Evolutionary conservation across 768 basidiomycete genomes (phyloP), one percentile per base, ranked within the genome.

Genomic region (Hemileccinum rubropunctum): DNA sequence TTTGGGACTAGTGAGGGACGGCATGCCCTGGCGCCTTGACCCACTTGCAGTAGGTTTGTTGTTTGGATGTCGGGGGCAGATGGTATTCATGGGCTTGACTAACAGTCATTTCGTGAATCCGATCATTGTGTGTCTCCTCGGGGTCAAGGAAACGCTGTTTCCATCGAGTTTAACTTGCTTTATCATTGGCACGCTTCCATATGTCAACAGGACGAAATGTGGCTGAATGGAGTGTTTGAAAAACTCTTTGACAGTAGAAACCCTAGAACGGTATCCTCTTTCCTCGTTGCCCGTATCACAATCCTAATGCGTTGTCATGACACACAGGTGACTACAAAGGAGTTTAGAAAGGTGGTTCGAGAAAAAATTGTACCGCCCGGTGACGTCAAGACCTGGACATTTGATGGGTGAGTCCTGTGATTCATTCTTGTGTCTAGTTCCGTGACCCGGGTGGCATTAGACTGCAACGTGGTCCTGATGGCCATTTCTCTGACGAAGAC

Each of bases 61-160:
- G 10, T 43, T 26, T 3, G 15, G 18, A 18, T 15, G n/a, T 5
- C 4, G 15, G 23, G 36, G 27, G 12, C 36, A 7, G 26, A 32
- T 41, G 34, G n/a, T 39, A 17, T 36, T 35, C 7, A 42, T 40
- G 23, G 7, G 13, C 26, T 45, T 14, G 12, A 32, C 13, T 36
- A 48, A 50, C 51, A 86, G 84, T 51, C 69, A 10, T 77, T 76
- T 51, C 77, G 87, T 40, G 76, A 76, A 23, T 10, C 59, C 1
- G 59, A 72, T 51, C 86, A 88, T 54, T 70, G 71, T 1, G 64
- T 86, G 48, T 69, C 77, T 13, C 78, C 81, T 33, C 77, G 81
- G 10, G 90, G 89, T 33, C 71, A 83, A 62, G 90, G 90, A 43
- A 91, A 91, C 59, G 82, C 80, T 33, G 80, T 82, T 50, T 88